Evolutionary conservation across 108 stramenopile species (phyloP), one percentile per base, ranked within the genome.

Genomic region (Epithemia pelagica): DNA sequence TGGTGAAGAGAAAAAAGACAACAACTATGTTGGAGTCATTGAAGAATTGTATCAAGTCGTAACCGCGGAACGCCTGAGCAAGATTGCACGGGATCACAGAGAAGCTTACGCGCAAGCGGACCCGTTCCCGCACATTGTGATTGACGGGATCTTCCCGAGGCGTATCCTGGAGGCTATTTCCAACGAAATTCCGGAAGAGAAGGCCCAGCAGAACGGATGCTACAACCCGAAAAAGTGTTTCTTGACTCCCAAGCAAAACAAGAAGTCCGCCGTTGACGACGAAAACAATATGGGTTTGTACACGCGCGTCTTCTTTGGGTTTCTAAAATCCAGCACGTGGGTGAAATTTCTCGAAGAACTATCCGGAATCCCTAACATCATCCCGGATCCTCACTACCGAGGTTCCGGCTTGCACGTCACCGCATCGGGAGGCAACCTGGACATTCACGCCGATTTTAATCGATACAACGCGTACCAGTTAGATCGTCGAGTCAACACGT

Each of bases 381-480:
- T 74, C 2, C 68, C 74, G 30, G 74, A 74, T 58, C 74, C 74
- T n/a, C 69, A 65, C 52, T 70, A 46, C 51, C 32, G 56, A 8
- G 74, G 74, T n/a, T 30, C 57, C 3, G 74, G 74, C 5, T 20
- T 74, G 53, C 74, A 74, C 46, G 52, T 74, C 8, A 74, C 74
- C 46, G 69, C 64, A 0, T 20, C 68, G 2, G 74, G 74, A 24
- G 74, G 74, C 3, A 74, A 64, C 20, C 56, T 79, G 52, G 27
- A 75, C 29, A 72, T 79, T 63, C 69, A 79, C 51, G 62, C 78
- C 61, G 78, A 79, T 64, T 74, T 72, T 52, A 74, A 74, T 27
- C 28, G 28, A 25, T 62, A 72, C 52, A 29, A 53, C 1, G 28
- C 20, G 3, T 37, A 46, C 30, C 30, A 72, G 7, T 46, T 75